A percentile compares a stretch with the other conserved stretches of the same genome.
These are phyloP conservation scores for Hypoxylon sp. DNA, from an alignment of 2,329 filamentous ascomycete genomes.

Conservation along the genomic window DNA sequence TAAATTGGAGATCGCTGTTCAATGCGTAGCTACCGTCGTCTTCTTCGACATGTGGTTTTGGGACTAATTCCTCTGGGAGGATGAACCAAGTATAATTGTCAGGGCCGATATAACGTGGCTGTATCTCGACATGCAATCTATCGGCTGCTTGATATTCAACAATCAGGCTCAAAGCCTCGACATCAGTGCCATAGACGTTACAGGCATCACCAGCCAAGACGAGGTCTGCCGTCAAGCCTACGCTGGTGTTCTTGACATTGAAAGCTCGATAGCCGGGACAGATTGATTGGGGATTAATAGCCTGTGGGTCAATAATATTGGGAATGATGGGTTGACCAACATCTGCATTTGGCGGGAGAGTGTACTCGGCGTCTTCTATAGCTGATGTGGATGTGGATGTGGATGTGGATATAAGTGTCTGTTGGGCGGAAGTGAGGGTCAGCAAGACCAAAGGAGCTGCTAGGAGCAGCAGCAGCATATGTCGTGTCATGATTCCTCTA, in stretches of 20 bases:
- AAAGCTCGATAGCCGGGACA: slow-evolving; percentile 76
- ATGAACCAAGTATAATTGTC: slow-evolving; percentile 73
- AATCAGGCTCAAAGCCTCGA: slow-evolving; percentile 70
- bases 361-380: too few species aligned
- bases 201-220: slow-evolving; percentile 74
- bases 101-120: slow-evolving; percentile 67
- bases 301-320: slow-evolving; percentile 70
- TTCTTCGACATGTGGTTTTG: slow-evolving; percentile 57
- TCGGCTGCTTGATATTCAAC: slow-evolving; percentile 73
- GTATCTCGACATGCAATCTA: slow-evolving; percentile 75
- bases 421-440: slow-evolving; percentile 16
- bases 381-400: slow-evolving; percentile 2
- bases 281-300: slow-evolving; percentile 67
- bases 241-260: slow-evolving; percentile 61
- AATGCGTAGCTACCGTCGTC: slow-evolving; percentile 54
- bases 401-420: slow-evolving; percentile 2
- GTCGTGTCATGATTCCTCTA: slow-evolving; percentile 23
- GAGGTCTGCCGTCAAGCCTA: slow-evolving; percentile 73
- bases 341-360: slow-evolving; percentile 46
- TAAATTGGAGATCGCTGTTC: slow-evolving; percentile 63
- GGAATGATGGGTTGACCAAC: slow-evolving; percentile 60
- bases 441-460: slow-evolving; percentile 14
- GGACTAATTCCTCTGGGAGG: slow-evolving; percentile 69
- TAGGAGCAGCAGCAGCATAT: slow-evolving; percentile 23
- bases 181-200: slow-evolving; percentile 80